Conservation (phyloP, 2,329 filamentous ascomycete genomes). For the Penicillium sclerotigenum region DNA sequence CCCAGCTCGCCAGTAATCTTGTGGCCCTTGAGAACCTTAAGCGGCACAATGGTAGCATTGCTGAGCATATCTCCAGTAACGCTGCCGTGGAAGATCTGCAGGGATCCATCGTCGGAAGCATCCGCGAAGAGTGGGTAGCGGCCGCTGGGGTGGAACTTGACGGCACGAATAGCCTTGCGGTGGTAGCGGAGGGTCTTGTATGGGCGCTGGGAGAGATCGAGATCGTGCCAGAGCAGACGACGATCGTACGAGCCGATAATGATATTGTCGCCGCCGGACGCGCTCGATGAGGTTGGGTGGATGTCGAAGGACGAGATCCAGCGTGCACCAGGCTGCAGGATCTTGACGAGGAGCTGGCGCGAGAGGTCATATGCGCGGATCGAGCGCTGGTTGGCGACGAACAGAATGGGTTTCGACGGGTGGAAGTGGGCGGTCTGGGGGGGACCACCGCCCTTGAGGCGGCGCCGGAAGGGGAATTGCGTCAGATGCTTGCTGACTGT, state of each 20-base stretch:
- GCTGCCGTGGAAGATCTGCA: slow-evolving; percentile 96
- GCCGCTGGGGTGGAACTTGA: slow-evolving; percentile 78
- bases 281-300: slow-evolving; percentile 83
- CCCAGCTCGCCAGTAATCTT: slow-evolving; percentile 81
- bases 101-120: slow-evolving; percentile 86
- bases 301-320: slow-evolving; percentile 95
- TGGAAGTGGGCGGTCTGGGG: slow-evolving; percentile 93
- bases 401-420: slow-evolving; percentile 86
- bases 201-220: slow-evolving; percentile 83
- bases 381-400: slow-evolving; percentile 89
- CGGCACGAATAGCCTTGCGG: slow-evolving; percentile 81
- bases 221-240: slow-evolving; percentile 91
- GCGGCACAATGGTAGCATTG: slow-evolving; percentile 91
- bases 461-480: slow-evolving; percentile 83
- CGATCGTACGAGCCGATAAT: slow-evolving; percentile 94
- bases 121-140: slow-evolving; percentile 85
- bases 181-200: slow-evolving; percentile 98
- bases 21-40: slow-evolving; percentile 91
- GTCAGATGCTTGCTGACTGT: slow-evolving; percentile 92
- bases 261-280: slow-evolving; percentile 87
- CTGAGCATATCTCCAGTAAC: slow-evolving; percentile 93
- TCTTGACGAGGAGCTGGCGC: slow-evolving; percentile 86
- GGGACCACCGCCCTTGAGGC: slow-evolving; percentile 66
- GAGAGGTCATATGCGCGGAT: slow-evolving; percentile 94
- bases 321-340: slow-evolving; percentile 85